These are phyloP conservation scores for Chaetomidium leptoderma DNA, from an alignment of 495 filamentous ascomycete genomes.

Conservation along the genomic window DNA sequence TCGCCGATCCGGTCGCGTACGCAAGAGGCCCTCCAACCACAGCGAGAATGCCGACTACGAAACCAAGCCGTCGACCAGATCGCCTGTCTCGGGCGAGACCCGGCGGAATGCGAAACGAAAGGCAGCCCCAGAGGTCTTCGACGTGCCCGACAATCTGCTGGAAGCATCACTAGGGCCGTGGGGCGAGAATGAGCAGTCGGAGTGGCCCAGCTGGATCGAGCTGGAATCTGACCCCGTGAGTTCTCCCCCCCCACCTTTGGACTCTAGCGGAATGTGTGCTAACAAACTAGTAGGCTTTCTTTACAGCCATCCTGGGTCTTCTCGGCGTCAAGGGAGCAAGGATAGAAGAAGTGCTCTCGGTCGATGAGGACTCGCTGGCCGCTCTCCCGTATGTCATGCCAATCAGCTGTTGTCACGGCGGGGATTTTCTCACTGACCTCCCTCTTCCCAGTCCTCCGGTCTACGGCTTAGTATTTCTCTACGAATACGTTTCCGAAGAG, in stretches of 20 bases:
- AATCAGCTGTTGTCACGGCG: not conserved
- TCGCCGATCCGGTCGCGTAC: conserved; percentile 36
- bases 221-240: conserved; percentile 86
- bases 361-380: conserved; percentile 66
- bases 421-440: not conserved
- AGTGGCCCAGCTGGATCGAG: conserved; percentile 71
- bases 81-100: not conserved
- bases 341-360: conserved; percentile 70
- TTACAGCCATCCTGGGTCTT: conserved; percentile 75
- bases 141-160: conserved; percentile 33
- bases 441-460: conserved; percentile 59
- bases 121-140: conserved; percentile 30
- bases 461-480: conserved; percentile 80
- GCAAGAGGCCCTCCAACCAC: conserved; percentile 28
- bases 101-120: conserved; percentile 40
- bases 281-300: conserved; percentile 56
- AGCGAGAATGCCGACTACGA: conserved; percentile 21
- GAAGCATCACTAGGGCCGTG: conserved; percentile 37
- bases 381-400: conserved; percentile 55
- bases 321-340: conserved; percentile 71
- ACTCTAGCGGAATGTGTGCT: too few species aligned
- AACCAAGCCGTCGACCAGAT: not conserved
- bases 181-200: conserved; percentile 39
- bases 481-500: conserved; percentile 59
- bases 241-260: too few species aligned